Evolutionary conservation across 441 rosid species (phyloP), one percentile per base, ranked within the genome.

Genomic region (Jatropha podagrica): DNA sequence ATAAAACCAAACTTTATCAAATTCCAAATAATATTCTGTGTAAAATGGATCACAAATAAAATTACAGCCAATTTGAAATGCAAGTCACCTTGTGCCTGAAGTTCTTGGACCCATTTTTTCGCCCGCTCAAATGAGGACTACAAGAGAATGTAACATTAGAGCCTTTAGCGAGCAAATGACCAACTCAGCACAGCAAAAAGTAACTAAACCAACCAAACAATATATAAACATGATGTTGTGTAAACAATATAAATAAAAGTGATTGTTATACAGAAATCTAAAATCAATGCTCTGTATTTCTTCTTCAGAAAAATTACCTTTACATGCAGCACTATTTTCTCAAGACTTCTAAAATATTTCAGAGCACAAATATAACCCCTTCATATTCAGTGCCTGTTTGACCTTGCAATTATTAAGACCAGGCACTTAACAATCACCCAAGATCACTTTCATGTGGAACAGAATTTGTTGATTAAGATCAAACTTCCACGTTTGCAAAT

Each of bases 41-140:
- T 42, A 23, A 62, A 49, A 51, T 12, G 10, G 20, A 13, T n/a
- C 42, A 17, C 48, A 60, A 59, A 73, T 58, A 65, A 64, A 52
- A 27, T 7, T 4, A 2, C 20, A 51, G 51, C 40, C 40, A 42
- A 58, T 37, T 42, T 46, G 37, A 56, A 42, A 59, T 12, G 14
- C 46, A 58, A 32, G 83, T 49, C 88, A 96, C 99, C 99, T 88
- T 96, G 99, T 79, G 94, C 87, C 74, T 86, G 97, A 76, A 96
- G 96, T 84, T 94, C 97, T 84, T 91, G 97, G 70, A 92, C 96
- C 99, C 99, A 96, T 85, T 93, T 94, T 79, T 92, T 92, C 3
- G 98, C 99, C 68, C 95, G 87, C 74, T 92, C 97, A 89, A 96
- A 96, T 51, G 99, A 96, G 44, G 91, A 89, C 99, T 96, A 51